phyloP scores from a whole-genome alignment of 148 eudicot genomes.

The Cornus kousa region DNA sequence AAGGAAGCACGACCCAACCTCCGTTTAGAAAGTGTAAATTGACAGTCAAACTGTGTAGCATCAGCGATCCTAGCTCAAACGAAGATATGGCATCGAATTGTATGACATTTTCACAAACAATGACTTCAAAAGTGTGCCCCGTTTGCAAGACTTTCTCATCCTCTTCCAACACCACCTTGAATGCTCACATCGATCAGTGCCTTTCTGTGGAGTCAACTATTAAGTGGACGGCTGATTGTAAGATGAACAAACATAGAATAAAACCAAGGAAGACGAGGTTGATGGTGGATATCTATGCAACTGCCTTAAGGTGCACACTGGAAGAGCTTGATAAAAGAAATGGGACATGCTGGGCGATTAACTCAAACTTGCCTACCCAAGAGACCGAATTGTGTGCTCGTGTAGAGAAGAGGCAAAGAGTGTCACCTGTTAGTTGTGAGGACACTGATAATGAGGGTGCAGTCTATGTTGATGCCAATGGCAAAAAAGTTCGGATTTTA shows the following conservation, averaged over 20 bases:
- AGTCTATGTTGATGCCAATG: slow-evolving; percentile 79
- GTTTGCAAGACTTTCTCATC: slow-evolving; percentile 83
- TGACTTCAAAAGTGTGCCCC: slow-evolving; percentile 78
- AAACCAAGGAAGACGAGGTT: slow-evolving; percentile 75
- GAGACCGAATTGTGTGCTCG: slow-evolving; percentile 15
- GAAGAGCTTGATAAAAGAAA: slow-evolving; percentile 94
- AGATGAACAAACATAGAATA: slow-evolving; percentile 54
- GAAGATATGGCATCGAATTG: slow-evolving; percentile 39
- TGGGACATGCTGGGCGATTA: slow-evolving; percentile 71
- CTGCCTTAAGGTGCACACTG: slow-evolving; percentile 64
- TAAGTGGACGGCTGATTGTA: slow-evolving; percentile 44
- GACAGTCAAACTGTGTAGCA: slow-evolving; percentile 41
- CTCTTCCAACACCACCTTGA: slow-evolving; percentile 89
- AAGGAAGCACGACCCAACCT: slow-evolving; percentile 26
- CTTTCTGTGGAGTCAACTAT: slow-evolving; percentile 61
- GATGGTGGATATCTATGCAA: slow-evolving; percentile 68
- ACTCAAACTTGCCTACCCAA: slow-evolving; percentile 27
- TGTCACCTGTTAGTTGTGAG: slow-evolving; percentile 8
- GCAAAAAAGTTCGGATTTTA: slow-evolving; percentile 74
- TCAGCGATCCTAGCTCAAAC: slow-evolving; percentile 33
- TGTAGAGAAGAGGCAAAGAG: slow-evolving; percentile 22
- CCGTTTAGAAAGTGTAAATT: slow-evolving; percentile 50
- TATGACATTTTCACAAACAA: slow-evolving; percentile 39
- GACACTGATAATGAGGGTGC: slow-evolving; percentile 48
- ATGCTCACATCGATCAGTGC: slow-evolving; percentile 97